Evolutionary conservation across 495 filamentous ascomycete species (phyloP).

Genomic region (Recurvomyces mirabilis): DNA sequence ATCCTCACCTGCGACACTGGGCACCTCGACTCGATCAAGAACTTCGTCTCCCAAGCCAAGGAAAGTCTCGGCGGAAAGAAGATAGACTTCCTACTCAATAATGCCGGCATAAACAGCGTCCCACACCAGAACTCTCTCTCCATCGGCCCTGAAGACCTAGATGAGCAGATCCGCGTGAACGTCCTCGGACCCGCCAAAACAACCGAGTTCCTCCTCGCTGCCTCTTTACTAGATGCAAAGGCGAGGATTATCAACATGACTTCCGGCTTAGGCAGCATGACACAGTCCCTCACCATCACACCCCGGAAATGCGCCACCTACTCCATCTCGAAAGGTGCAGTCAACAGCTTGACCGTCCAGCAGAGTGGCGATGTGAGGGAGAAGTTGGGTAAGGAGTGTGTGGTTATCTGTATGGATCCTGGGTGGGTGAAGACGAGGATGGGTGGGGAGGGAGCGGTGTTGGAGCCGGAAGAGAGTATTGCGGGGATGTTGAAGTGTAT

Average conservation of each 20-base stretch:
- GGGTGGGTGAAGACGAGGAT: conserved; percentile 25
- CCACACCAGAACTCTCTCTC: conserved; percentile 29
- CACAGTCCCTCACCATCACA: conserved; percentile 6
- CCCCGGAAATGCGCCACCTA: conserved; percentile 28
- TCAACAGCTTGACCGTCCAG: conserved; percentile 37
- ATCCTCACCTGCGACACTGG: conserved; percentile 37
- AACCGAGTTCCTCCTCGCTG: conserved; percentile 26
- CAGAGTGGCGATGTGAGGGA: conserved; percentile 29
- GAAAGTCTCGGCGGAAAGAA: conserved; percentile 25
- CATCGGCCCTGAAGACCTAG: conserved; percentile 29
- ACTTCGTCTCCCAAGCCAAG: conserved; percentile 28
- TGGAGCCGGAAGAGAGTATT: conserved; percentile 28
- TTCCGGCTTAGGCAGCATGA: conserved; percentile 27
- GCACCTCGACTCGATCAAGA: conserved; percentile 19
- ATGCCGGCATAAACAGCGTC: conserved; percentile 32
- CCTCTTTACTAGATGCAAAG: conserved; percentile 15
- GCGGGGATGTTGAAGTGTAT: conserved; percentile 26
- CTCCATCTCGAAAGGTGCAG: conserved; percentile 33
- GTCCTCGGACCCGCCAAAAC: conserved; percentile 35
- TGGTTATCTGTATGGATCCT: conserved; percentile 25
- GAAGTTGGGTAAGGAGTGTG: conserved; percentile 19
- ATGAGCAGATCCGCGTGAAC: conserved; percentile 27
- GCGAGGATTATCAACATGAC: conserved; percentile 32
- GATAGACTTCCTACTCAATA: conserved; percentile 38
- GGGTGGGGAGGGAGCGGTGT: conserved; percentile 28